Percentiles rank a stretch among this genome's conserved stretches.
phyloP scores from a whole-genome alignment of 768 basidiomycete species.

The Crassisporium funariophilum region DNA sequence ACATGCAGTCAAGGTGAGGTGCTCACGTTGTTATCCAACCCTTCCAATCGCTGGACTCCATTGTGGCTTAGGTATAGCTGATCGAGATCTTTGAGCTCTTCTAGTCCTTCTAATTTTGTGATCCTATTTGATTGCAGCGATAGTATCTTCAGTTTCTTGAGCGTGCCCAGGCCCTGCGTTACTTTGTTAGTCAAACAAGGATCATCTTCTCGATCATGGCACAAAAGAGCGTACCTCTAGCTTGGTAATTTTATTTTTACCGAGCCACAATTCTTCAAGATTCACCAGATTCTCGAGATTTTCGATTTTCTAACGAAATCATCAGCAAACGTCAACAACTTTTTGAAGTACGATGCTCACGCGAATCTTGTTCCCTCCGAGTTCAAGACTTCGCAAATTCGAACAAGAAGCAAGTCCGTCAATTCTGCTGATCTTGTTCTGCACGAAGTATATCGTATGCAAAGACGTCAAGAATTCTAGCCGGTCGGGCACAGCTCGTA shows the following conservation, averaged over 20 bases:
- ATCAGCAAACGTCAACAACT: conserved; percentile 7
- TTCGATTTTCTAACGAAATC: conserved; percentile 71
- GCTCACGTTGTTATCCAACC: conserved; percentile 80
- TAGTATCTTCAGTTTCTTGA: conserved; percentile 79
- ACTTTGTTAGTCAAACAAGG: conserved; percentile 2
- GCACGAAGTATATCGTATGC: conserved; percentile 88
- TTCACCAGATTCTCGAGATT: conserved; percentile 77
- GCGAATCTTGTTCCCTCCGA: conserved; percentile 91
- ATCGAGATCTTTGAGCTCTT: conserved; percentile 71
- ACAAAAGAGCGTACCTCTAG: conserved; percentile 64
- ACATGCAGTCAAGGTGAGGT: neutral
- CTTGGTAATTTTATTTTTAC: conserved; percentile 94
- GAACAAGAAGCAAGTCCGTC: conserved; percentile 56
- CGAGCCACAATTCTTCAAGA: conserved; percentile 93
- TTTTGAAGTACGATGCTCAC: conserved; percentile 43
- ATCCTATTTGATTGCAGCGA: conserved; percentile 95
- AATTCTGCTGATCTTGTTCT: conserved; percentile 90
- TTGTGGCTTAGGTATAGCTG: conserved; percentile 96
- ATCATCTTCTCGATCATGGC: neutral
- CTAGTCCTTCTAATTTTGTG: conserved; percentile 82
- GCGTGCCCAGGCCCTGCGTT: conserved; percentile 62
- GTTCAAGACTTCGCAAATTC: conserved; percentile 79
- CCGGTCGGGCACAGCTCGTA: conserved; percentile 68
- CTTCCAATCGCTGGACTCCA: conserved; percentile 81
- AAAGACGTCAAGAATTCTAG: conserved; percentile 62